Conservation (phyloP, 495 filamentous ascomycete genomes). For the Tetracladium marchalianum region DNA sequence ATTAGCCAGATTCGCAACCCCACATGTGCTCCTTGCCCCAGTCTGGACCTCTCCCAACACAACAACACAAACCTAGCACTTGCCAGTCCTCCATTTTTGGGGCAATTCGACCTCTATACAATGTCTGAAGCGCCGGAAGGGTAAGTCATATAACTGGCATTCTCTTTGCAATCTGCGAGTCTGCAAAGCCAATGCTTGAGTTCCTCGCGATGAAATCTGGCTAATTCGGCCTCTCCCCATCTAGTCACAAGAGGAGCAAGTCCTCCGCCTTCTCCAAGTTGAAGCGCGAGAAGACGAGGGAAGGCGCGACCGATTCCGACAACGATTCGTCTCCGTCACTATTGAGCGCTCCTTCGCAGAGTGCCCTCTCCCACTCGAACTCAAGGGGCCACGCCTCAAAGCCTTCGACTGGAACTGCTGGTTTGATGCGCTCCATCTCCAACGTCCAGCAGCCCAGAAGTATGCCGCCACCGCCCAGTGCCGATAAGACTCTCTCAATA, state of each 20-base stretch:
- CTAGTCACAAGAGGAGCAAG: conserved; percentile 40
- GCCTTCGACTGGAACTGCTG: conserved; percentile 26
- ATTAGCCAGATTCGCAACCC: too few species aligned
- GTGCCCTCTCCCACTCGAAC: conserved; percentile 25
- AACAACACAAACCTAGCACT: too few species aligned
- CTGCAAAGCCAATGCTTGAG: too few species aligned
- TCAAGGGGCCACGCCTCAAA: conserved; percentile 29
- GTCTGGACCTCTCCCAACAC: too few species aligned
- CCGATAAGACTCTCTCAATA: conserved; percentile 44
- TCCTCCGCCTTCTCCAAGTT: conserved; percentile 38
- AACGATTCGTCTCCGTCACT: conserved; percentile 25
- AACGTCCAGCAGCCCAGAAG: conserved; percentile 11
- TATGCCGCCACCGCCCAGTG: conserved; percentile 2
- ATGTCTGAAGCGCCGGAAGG: too few species aligned
- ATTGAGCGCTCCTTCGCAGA: conserved; percentile 23
- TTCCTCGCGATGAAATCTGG: background rate
- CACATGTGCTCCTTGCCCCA: too few species aligned
- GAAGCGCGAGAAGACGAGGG: conserved; percentile 31
- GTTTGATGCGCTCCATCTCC: conserved; percentile 18
- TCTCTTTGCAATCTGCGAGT: too few species aligned
- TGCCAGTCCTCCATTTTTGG: too few species aligned
- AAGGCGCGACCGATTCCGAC: conserved; percentile 30
- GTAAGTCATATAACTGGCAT: too few species aligned
- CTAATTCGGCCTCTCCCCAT: background rate
- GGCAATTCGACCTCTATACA: too few species aligned